Evolutionary conservation across 148 eudicot genomes (phyloP).

Genomic region (Amaranthus hypochondriacus): DNA sequence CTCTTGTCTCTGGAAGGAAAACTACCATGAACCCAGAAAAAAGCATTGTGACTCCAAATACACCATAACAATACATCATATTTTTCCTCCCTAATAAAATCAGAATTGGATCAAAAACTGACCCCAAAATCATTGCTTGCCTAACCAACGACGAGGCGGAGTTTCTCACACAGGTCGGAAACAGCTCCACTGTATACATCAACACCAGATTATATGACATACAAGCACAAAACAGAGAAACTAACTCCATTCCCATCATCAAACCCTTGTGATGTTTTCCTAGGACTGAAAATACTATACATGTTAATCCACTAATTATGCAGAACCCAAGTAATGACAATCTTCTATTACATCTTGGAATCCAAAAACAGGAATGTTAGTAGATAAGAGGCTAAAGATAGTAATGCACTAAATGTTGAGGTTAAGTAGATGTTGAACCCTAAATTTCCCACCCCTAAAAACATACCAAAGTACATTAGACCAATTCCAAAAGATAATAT

Average conservation of each 20-base stretch:
- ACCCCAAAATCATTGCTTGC: constrained; percentile 18
- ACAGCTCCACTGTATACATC: constrained; percentile 23
- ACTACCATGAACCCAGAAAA: constrained; percentile 27
- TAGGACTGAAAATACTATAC: constrained; percentile 9
- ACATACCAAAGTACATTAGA: constrained; percentile 25
- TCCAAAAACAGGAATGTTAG: constrained; percentile 15
- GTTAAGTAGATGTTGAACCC: constrained; percentile 20
- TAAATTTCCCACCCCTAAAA: constrained; percentile 20
- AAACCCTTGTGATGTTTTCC: background rate
- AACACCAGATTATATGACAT: constrained; percentile 16
- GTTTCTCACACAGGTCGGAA: constrained; percentile 29
- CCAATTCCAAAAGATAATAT: constrained; percentile 21
- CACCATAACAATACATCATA: constrained; percentile 10
- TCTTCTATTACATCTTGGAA: constrained; percentile 21
- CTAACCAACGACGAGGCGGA: constrained; percentile 21
- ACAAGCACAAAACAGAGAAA: constrained; percentile 14
- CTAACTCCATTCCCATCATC: constrained; percentile 14
- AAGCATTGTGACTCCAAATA: constrained; percentile 18
- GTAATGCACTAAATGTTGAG: background rate
- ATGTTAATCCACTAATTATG: constrained; percentile 7
- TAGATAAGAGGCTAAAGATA: constrained; percentile 1
- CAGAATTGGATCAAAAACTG: constrained; percentile 21
- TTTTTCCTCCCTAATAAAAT: background rate
- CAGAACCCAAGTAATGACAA: constrained; percentile 19
- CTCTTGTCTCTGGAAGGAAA: constrained; percentile 29